Percentiles rank a stretch among this genome's conserved stretches.
phyloP scores from a whole-genome alignment of 805 yeast species.

The Ogataea wickerhamii region DNA sequence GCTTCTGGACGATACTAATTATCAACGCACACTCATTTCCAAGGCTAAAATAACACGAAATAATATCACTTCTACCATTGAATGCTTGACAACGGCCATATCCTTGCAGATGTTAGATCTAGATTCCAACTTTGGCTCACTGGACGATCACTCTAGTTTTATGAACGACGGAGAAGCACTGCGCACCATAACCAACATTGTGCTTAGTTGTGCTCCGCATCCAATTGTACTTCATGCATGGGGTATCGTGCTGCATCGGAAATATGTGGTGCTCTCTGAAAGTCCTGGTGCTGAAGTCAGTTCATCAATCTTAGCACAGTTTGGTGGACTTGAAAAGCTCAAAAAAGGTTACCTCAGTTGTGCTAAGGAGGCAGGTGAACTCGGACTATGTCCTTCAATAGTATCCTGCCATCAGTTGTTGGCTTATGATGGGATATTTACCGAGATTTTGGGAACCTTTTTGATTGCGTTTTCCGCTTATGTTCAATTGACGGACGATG shows the following conservation, averaged over 20 bases:
- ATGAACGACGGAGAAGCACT: conserved; percentile 42
- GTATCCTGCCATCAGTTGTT: conserved; percentile 39
- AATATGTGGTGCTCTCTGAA: conserved; percentile 39
- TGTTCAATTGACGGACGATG: conserved; percentile 41
- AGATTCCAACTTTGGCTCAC: conserved; percentile 43
- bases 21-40: conserved; percentile 16
- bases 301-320: conserved; percentile 16
- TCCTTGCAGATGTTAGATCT: conserved; percentile 56
- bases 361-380: conserved; percentile 36
- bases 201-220: conserved; percentile 35
- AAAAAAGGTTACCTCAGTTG: conserved; percentile 30
- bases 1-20: conserved; percentile 37
- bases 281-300: conserved; percentile 26
- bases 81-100: conserved; percentile 45
- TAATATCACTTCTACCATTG: conserved; percentile 31
- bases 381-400: conserved; percentile 46
- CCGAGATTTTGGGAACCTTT: conserved; percentile 46
- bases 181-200: conserved; percentile 14
- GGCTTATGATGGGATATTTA: conserved; percentile 47
- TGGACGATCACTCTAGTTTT: conserved; percentile 37
- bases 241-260: conserved; percentile 58
- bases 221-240: conserved; percentile 59
- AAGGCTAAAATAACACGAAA: conserved; percentile 25
- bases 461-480: conserved; percentile 47
- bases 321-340: conserved; percentile 21